Percentiles rank a stretch among this genome's conserved stretches.
These are phyloP conservation scores for Xylariaceae sp. DNA, from an alignment of 2,329 filamentous ascomycete species.

Conservation along the genomic window DNA sequence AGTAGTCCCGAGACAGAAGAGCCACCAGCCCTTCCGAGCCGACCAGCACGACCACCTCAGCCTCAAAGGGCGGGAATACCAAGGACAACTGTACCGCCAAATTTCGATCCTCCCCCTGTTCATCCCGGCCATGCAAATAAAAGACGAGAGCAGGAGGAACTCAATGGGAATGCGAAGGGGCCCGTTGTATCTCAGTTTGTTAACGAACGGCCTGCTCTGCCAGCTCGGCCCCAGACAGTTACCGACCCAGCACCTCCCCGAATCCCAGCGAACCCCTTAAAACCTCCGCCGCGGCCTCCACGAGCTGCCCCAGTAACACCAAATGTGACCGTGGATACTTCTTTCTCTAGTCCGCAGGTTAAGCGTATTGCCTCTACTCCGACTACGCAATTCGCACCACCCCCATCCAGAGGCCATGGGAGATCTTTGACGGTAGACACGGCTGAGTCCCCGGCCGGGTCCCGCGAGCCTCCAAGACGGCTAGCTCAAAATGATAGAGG, in stretches of 20 bases:
- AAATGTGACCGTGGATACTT: constrained; percentile 22
- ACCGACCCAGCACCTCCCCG: constrained; percentile 38
- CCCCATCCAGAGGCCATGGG: constrained; percentile 47
- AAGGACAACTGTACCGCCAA: constrained; percentile 38
- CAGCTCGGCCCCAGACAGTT: constrained; percentile 48
- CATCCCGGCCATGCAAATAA: constrained; percentile 52
- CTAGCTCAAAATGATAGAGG: constrained; percentile 24
- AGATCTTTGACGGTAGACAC: constrained; percentile 56
- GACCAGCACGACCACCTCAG: constrained; percentile 51
- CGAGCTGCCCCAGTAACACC: constrained; percentile 37
- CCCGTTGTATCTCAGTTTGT: constrained; percentile 45
- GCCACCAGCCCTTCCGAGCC: constrained; percentile 52
- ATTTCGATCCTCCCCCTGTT: constrained; percentile 56
- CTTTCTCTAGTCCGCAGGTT: constrained; percentile 29
- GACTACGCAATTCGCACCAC: constrained; percentile 45
- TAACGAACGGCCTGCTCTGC: constrained; percentile 53
- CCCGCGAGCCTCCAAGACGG: constrained; percentile 38
- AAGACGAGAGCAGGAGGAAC: constrained; percentile 46
- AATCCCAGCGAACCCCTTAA: constrained; percentile 34
- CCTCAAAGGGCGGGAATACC: constrained; percentile 31
- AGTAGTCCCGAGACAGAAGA: constrained; percentile 59
- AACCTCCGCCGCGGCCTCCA: constrained; percentile 50
- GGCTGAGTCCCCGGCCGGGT: constrained; percentile 42
- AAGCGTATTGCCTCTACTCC: constrained; percentile 52
- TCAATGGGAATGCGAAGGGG: constrained; percentile 43